Conservation (phyloP, 805 yeast genomes). For the Saccharomycopsis fodiens region DNA sequence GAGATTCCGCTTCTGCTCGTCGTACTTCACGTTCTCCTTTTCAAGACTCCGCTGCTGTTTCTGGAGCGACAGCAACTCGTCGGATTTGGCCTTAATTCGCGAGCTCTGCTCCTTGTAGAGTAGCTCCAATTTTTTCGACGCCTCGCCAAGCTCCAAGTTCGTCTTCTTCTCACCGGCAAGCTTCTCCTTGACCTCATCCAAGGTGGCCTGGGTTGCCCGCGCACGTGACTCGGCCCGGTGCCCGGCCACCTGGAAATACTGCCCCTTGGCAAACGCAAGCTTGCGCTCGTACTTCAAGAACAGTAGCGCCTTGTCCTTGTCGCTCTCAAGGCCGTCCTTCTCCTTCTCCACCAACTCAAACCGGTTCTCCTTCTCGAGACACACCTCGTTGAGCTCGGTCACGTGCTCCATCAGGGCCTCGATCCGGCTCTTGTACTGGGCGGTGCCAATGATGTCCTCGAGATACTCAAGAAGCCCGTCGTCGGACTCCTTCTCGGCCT, state of each 20-base stretch:
- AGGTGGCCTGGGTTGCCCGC: slow-evolving; percentile 30
- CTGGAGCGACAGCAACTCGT: slow-evolving; percentile 25
- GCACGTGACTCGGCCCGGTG: slow-evolving; percentile 35
- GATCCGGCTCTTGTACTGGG: slow-evolving; percentile 70
- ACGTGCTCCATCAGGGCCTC: slow-evolving; percentile 54
- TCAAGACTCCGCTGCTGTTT: slow-evolving; percentile 25
- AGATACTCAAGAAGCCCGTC: slow-evolving; percentile 91
- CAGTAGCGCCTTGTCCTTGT: slow-evolving; percentile 61
- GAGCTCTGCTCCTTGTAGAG: slow-evolving; percentile 26
- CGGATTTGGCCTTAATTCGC: slow-evolving; percentile 22
- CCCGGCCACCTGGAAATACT: slow-evolving; percentile 47
- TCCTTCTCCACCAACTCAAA: slow-evolving; percentile 76
- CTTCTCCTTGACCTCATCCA: slow-evolving; percentile 34
- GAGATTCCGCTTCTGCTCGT: slow-evolving; percentile 69
- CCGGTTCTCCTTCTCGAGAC: slow-evolving; percentile 71
- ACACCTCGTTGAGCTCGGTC: slow-evolving; percentile 71
- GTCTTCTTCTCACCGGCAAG: slow-evolving; percentile 37
- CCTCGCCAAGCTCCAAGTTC: slow-evolving; percentile 33
- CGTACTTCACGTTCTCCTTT: slow-evolving; percentile 30
- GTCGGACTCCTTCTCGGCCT: slow-evolving; percentile 85
- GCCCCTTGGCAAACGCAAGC: slow-evolving; percentile 43
- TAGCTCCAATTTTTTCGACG: slow-evolving; percentile 28
- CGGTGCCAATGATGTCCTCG: slow-evolving; percentile 95
- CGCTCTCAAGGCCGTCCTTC: slow-evolving; percentile 50
- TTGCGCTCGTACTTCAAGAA: slow-evolving; percentile 60